A percentile compares a stretch with the other conserved stretches of the same genome.
These are phyloP conservation scores for Aspergillus novoparasiticus DNA, from an alignment of 2,329 filamentous ascomycete species.

Conservation along the genomic window DNA sequence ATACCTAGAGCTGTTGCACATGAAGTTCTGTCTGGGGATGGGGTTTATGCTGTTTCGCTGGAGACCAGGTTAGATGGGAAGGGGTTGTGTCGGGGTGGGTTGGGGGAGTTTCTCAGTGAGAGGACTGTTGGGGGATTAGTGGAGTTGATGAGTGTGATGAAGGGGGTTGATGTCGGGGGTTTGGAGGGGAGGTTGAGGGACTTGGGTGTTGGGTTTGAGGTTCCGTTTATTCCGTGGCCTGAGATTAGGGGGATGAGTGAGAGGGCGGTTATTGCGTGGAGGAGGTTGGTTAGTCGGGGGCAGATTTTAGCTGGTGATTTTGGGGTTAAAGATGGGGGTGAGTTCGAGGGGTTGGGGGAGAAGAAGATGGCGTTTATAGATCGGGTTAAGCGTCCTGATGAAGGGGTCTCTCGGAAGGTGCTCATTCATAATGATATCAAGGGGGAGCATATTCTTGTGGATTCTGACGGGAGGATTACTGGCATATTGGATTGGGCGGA, in stretches of 20 bases:
- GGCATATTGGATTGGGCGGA: constrained; percentile 7
- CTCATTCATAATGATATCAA: constrained; percentile 4
- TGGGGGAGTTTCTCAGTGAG: neutral
- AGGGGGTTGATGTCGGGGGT: neutral
- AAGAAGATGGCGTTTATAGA: constrained; percentile 2
- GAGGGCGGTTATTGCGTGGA: neutral
- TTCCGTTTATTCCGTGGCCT: neutral
- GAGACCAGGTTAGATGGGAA: neutral
- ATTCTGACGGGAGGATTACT: neutral
- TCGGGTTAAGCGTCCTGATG: neutral
- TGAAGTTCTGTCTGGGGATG: neutral
- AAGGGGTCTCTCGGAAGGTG: neutral
- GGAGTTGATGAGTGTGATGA: neutral
- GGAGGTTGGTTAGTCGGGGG: neutral
- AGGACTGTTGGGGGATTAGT: neutral
- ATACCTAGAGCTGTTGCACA: neutral
- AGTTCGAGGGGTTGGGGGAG: neutral
- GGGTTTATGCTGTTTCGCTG: neutral
- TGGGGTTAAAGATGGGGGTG: neutral
- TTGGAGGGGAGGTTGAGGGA: neutral
- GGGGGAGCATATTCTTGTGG: constrained; percentile 1
- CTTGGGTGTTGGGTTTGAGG: neutral
- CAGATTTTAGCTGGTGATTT: neutral
- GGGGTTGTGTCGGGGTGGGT: neutral
- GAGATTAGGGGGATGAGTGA: neutral